Base-by-base conservation (phyloP, 75 land plant genomes). In the Cunninghamia lanceolata region DNA sequence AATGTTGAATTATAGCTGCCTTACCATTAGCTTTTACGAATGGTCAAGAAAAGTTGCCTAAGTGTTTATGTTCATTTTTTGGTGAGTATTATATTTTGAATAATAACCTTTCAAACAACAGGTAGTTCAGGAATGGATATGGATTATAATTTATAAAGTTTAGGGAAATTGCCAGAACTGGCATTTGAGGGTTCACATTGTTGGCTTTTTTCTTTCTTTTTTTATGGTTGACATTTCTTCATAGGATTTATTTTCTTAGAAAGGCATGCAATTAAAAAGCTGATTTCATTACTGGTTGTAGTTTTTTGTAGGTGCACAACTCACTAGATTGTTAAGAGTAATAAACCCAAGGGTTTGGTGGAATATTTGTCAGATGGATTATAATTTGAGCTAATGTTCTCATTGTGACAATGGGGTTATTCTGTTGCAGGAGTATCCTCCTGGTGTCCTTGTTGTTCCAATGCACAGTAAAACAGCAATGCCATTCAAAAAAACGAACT, bases 401-500 rank as follows among this genome's bases (percentile, higher is more conserved):
- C 40, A 1, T 82, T 82, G 46, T 82, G 83, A 46, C 84, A 74
- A 75, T 30, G 16, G 75, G 32, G 32, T 54, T 50, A 16, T 86
- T 59, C 76, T 84, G 82, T 35, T 84, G 70, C 89, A 97, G 99
- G 98, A 96, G 87, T 96, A 96, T 63, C 98, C 99, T 54, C 98
- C 96, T 81, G 98, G 98, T 70, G 88, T 97, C 50, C 89, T 87
- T 47, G 46, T 95, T 42, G 87, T 95, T 35, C 98, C 99, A 10
- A 94, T 97, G 95, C 82, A 73, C 45, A 97, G 99, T 85, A 85
- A 88, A 39, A 96, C 98, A n/a, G 13, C 14, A n/a, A 90, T 82
- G 87, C 99, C 99, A 36, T 97, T 97, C 85, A 85, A 40, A 35
- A 97, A 96, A 56, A 97, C 99, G 68, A 97, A 97, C 90, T 88